Evolutionary conservation across 192 early-diverging fungal species (phyloP).

Genomic region (Chytriomyces confervae): DNA sequence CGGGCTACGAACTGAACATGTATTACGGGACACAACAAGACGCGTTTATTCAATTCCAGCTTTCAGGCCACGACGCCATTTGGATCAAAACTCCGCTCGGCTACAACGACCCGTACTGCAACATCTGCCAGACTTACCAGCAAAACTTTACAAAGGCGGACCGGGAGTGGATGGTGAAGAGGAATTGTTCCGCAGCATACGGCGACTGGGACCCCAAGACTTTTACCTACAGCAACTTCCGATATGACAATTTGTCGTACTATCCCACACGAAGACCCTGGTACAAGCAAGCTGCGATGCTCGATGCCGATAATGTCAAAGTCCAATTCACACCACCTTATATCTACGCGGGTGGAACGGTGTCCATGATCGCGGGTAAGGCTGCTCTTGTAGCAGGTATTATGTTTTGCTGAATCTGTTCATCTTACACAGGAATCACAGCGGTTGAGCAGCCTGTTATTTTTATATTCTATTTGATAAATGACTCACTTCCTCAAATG

Average conservation of each 20-base stretch:
- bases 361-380: not conserved
- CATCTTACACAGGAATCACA: not conserved
- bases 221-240: not conserved
- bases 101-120: not conserved
- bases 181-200: not conserved
- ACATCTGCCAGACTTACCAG: not conserved
- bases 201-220: not conserved
- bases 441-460: not conserved
- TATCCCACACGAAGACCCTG: not conserved
- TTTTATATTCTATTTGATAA: not conserved
- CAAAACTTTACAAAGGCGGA: not conserved
- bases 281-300: not conserved
- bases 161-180: not conserved
- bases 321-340: not conserved
- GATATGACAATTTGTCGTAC: not conserved
- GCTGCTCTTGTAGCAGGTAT: not conserved
- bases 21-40: not conserved
- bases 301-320: not conserved
- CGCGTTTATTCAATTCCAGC: constrained; percentile 2
- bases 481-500: not conserved
- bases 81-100: not conserved
- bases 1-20: not conserved
- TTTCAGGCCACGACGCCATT: not conserved
- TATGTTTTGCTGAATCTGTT: too few species aligned
- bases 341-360: not conserved